phyloP scores from a whole-genome alignment of 352 stramenopile genomes.

The Phytophthora meadii region DNA sequence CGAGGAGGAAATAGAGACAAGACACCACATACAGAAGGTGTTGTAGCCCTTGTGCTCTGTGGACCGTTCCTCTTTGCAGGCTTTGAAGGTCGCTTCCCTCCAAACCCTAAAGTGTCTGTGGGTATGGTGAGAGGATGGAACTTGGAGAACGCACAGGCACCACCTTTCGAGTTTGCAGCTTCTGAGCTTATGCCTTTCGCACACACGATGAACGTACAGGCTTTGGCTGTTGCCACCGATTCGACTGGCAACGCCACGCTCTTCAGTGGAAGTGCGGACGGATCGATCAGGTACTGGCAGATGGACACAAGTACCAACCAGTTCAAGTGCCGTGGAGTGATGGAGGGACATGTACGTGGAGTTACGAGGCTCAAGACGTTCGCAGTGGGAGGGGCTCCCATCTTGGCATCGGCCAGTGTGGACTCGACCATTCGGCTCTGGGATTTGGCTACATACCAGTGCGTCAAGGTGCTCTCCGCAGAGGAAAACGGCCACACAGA shows the following conservation, averaged over 20 bases:
- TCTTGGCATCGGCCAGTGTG: slow-evolving; percentile 83
- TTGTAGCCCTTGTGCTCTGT: slow-evolving; percentile 73
- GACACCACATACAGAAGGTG: slow-evolving; percentile 50
- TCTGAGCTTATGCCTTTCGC: slow-evolving; percentile 79
- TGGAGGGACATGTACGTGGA: slow-evolving; percentile 82
- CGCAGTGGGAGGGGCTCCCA: slow-evolving; percentile 63
- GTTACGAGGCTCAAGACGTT: slow-evolving; percentile 88
- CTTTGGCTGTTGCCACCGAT: slow-evolving; percentile 78
- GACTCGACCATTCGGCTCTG: slow-evolving; percentile 85
- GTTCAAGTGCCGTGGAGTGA: slow-evolving; percentile 79
- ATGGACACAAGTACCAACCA: slow-evolving; percentile 68
- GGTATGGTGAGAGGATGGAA: slow-evolving; percentile 87
- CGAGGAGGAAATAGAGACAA: slow-evolving; percentile 30
- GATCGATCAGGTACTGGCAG: slow-evolving; percentile 85
- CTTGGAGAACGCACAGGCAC: slow-evolving; percentile 69
- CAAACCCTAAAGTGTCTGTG: slow-evolving; percentile 61
- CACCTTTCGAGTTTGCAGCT: slow-evolving; percentile 68
- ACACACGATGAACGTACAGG: slow-evolving; percentile 77
- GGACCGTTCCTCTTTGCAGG: slow-evolving; percentile 84
- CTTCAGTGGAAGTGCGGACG: slow-evolving; percentile 79
- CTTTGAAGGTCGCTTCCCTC: slow-evolving; percentile 73
- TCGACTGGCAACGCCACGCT: slow-evolving; percentile 69
- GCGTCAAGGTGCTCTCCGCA: slow-evolving; percentile 75
- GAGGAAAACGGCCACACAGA: slow-evolving; percentile 83
- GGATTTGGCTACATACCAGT: slow-evolving; percentile 85